These are phyloP conservation scores for Uromyces viciae-fabae DNA, from an alignment of 1,284 basidiomycete genomes.

Conservation along the genomic window DNA sequence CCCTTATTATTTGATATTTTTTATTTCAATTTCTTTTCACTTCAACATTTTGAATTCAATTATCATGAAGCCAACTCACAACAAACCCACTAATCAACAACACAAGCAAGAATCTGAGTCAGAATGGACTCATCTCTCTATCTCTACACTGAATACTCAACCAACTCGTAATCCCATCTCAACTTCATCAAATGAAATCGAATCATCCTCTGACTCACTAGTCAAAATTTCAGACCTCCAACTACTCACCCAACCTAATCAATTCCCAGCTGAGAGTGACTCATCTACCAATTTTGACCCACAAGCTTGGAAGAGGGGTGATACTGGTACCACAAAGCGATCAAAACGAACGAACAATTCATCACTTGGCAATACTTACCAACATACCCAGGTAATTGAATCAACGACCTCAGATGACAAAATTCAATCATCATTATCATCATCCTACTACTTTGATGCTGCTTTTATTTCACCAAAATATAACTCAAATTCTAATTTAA, in stretches of 20 bases:
- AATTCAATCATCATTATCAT: not conserved
- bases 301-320: conserved; percentile 40
- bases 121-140: too few relatives aligned
- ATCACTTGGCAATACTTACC: not conserved
- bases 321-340: not conserved
- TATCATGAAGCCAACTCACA: too few relatives aligned
- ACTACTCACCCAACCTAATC: not conserved
- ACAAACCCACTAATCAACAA: too few relatives aligned
- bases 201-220: too few relatives aligned
- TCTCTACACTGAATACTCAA: too few relatives aligned
- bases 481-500: not conserved
- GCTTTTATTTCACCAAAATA: not conserved
- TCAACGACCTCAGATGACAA: not conserved
- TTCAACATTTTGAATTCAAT: too few relatives aligned
- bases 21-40: too few relatives aligned
- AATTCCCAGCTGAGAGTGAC: conserved; percentile 20
- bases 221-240: too few relatives aligned
- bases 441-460: conserved; percentile 14
- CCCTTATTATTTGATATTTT: too few relatives aligned
- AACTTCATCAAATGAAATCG: too few relatives aligned
- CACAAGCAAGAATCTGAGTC: too few relatives aligned
- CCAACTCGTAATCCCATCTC: too few relatives aligned
- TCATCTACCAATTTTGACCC: conserved; percentile 36
- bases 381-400: not conserved
- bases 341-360: not conserved